Percentiles rank a stretch among this genome's conserved stretches.
Evolutionary conservation across 306 rosid genomes (phyloP).

Genomic region (Spatholobus suberectus): DNA sequence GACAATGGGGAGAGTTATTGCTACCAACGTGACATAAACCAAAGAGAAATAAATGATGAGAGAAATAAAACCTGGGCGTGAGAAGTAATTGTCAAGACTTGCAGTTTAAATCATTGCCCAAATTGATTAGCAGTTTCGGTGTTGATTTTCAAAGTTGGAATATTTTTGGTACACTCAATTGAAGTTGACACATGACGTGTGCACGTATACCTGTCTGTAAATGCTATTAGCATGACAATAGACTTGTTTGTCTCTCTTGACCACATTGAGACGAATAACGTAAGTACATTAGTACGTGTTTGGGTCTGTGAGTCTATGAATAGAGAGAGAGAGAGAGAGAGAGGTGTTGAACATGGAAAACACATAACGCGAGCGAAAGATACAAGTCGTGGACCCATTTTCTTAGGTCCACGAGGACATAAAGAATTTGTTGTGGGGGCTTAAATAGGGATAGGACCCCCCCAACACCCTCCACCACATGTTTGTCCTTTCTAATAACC

Average conservation of each 20-base stretch:
- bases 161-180: slow-evolving; percentile 45
- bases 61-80: background rate
- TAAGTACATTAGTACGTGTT: slow-evolving; percentile 42
- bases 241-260: slow-evolving; percentile 50
- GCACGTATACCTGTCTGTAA: slow-evolving; percentile 48
- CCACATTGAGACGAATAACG: slow-evolving; percentile 37
- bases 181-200: slow-evolving; percentile 48
- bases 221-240: slow-evolving; percentile 41
- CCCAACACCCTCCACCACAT: slow-evolving; percentile 43
- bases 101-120: background rate
- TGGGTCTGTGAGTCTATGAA: background rate
- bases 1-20: too few species aligned
- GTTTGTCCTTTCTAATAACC: slow-evolving; percentile 57
- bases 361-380: slow-evolving; percentile 25
- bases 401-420: slow-evolving; percentile 43
- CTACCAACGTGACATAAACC: too few species aligned
- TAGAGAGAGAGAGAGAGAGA: slow-evolving; percentile 28
- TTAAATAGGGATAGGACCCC: slow-evolving; percentile 52
- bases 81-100: slow-evolving; percentile 27
- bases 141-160: slow-evolving; percentile 31
- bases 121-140: background rate
- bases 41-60: background rate
- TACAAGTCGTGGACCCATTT: slow-evolving; percentile 40
- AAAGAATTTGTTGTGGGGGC: slow-evolving; percentile 57
- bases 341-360: slow-evolving; percentile 26